phyloP scores from a whole-genome alignment of 257 asterid genomes.

The Vinca minor region DNA sequence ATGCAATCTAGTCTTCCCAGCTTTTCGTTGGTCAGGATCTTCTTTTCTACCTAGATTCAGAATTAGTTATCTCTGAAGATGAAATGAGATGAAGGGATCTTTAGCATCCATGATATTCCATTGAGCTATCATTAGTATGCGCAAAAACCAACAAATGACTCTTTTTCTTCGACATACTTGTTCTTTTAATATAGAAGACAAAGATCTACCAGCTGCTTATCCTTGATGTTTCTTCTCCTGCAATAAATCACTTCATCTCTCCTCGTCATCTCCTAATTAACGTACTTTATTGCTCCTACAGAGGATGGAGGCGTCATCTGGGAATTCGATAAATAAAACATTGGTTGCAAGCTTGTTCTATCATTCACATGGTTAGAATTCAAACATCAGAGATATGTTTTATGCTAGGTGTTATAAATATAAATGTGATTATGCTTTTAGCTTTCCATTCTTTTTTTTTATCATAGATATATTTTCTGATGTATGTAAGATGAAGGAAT shows the following conservation, averaged over 20 bases:
- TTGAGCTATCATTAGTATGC: background rate
- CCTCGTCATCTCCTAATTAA: background rate
- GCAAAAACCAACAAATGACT: background rate
- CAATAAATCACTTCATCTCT: background rate
- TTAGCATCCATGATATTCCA: background rate
- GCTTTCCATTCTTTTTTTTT: no score
- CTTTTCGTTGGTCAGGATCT: background rate
- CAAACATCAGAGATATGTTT: background rate
- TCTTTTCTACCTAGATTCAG: background rate
- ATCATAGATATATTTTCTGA: no score
- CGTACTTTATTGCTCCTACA: constrained; percentile 20
- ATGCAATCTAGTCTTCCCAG: background rate
- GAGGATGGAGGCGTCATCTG: constrained; percentile 79
- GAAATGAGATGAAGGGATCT: constrained; percentile 1
- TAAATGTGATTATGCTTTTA: no score
- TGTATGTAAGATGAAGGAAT: no score
- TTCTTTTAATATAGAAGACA: background rate
- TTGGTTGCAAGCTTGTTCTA: background rate
- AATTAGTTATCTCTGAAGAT: constrained; percentile 1
- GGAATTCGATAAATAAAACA: constrained; percentile 57
- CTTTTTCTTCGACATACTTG: background rate
- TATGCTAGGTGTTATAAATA: no score
- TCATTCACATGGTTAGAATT: background rate
- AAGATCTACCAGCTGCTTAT: background rate
- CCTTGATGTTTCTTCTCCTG: background rate